Percentiles rank a stretch among this genome's conserved stretches.
These are phyloP conservation scores for Vitis hybrid DNA, from an alignment of 177 flowering plant genomes.

Conservation along the genomic window DNA sequence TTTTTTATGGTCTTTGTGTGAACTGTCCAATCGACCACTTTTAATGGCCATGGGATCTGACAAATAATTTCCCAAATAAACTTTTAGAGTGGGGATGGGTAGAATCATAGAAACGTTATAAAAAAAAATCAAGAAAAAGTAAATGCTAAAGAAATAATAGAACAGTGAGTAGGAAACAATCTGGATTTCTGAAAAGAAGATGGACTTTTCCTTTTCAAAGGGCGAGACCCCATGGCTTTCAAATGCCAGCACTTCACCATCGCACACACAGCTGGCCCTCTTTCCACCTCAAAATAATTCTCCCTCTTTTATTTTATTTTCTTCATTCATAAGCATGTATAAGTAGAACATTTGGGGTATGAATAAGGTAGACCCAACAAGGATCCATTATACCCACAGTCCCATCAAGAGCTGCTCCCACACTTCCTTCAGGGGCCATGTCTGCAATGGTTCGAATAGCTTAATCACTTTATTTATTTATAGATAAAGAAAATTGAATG, in stretches of 20 bases:
- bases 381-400: not conserved
- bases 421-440: too few relatives aligned
- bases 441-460: too few relatives aligned
- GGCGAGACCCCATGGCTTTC: not conserved
- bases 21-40: too few relatives aligned
- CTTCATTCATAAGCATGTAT: not conserved
- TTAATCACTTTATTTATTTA: too few relatives aligned
- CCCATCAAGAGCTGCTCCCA: not conserved
- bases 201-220: not conserved
- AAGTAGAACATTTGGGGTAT: not conserved
- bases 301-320: not conserved
- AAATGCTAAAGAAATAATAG: not conserved
- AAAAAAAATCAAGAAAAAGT: not conserved
- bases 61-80: too few relatives aligned
- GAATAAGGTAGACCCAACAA: not conserved
- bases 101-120: too few relatives aligned
- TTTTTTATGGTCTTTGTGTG: too few relatives aligned
- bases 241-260: constrained; percentile 13
- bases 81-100: too few relatives aligned
- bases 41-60: too few relatives aligned
- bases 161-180: not conserved
- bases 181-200: not conserved
- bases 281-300: not conserved
- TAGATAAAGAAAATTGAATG: too few relatives aligned
- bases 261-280: constrained; percentile 10